phyloP scores from a whole-genome alignment of 2,329 filamentous ascomycete species.

The Nemania sp. region DNA sequence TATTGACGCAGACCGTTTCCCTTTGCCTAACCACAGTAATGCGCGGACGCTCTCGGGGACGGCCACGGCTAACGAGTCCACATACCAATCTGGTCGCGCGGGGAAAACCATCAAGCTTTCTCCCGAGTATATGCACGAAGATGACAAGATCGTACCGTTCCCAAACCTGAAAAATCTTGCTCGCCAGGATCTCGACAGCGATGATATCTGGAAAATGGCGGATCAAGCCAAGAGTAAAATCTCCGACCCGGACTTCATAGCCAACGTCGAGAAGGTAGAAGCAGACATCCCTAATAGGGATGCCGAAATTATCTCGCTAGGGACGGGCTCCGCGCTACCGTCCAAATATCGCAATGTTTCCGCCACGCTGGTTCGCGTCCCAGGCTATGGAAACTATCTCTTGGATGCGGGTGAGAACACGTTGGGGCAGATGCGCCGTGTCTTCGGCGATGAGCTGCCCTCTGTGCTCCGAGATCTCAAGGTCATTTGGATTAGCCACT shows the following conservation, averaged over 20 bases:
- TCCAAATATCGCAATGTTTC: slow-evolving; percentile 97
- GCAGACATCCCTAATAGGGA: slow-evolving; percentile 73
- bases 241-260: slow-evolving; percentile 32
- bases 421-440: slow-evolving; percentile 79
- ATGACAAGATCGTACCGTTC: slow-evolving; percentile 52
- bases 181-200: slow-evolving; percentile 44
- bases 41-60: slow-evolving; percentile 38
- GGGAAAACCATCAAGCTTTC: slow-evolving; percentile 54
- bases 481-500: slow-evolving; percentile 89
- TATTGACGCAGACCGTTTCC: slow-evolving; percentile 76
- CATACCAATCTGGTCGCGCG: slow-evolving; percentile 47
- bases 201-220: slow-evolving; percentile 58
- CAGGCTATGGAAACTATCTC: slow-evolving; percentile 83
- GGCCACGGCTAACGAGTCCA: slow-evolving; percentile 20
- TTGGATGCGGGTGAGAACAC: slow-evolving; percentile 94
- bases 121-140: slow-evolving; percentile 51
- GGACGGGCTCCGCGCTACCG: slow-evolving; percentile 87
- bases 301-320: slow-evolving; percentile 82
- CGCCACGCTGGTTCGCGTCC: slow-evolving; percentile 80
- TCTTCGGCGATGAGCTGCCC: slow-evolving; percentile 68
- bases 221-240: slow-evolving; percentile 47
- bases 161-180: slow-evolving; percentile 53
- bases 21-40: slow-evolving; percentile 69
- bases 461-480: slow-evolving; percentile 79
- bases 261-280: slow-evolving; percentile 53